These are phyloP conservation scores for Microthlaspi erraticum DNA, from an alignment of 345 rosid species.

Conservation along the genomic window DNA sequence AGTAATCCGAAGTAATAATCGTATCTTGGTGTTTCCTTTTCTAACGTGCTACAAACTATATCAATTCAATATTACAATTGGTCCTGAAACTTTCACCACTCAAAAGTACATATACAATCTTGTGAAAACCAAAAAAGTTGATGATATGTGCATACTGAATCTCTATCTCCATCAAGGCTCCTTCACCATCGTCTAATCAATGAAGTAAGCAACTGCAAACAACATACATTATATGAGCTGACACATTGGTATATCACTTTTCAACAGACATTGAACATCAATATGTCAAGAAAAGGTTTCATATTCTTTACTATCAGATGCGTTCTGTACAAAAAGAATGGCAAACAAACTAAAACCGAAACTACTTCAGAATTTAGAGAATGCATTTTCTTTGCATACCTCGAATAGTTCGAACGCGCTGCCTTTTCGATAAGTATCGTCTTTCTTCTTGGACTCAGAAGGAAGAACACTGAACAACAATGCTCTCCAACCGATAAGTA, in stretches of 20 bases:
- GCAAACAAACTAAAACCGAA: neutral
- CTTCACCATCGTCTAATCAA: slow-evolving; percentile 80
- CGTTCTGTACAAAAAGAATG: neutral
- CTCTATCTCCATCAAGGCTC: neutral
- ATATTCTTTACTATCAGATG: slow-evolving; percentile 1
- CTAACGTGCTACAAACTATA: neutral
- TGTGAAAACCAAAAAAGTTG: neutral
- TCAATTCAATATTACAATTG: neutral
- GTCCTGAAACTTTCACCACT: neutral
- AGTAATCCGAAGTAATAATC: neutral
- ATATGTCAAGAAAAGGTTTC: neutral
- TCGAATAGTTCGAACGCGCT: slow-evolving; percentile 90
- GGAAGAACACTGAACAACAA: slow-evolving; percentile 61
- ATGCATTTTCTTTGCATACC: slow-evolving; percentile 49
- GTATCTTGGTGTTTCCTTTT: neutral
- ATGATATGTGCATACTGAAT: neutral
- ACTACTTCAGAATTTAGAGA: neutral
- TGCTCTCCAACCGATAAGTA: slow-evolving; percentile 80
- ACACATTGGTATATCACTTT: slow-evolving; percentile 24
- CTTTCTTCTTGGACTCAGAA: slow-evolving; percentile 57
- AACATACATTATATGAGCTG: slow-evolving; percentile 9
- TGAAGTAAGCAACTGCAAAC: slow-evolving; percentile 82
- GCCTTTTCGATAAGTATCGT: slow-evolving; percentile 72
- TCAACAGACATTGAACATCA: neutral
- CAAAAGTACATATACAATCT: no score